Evolutionary conservation across 805 yeast species (phyloP), one percentile per base, ranked within the genome.

Genomic region (Schizosaccharomyces osmophilus): DNA sequence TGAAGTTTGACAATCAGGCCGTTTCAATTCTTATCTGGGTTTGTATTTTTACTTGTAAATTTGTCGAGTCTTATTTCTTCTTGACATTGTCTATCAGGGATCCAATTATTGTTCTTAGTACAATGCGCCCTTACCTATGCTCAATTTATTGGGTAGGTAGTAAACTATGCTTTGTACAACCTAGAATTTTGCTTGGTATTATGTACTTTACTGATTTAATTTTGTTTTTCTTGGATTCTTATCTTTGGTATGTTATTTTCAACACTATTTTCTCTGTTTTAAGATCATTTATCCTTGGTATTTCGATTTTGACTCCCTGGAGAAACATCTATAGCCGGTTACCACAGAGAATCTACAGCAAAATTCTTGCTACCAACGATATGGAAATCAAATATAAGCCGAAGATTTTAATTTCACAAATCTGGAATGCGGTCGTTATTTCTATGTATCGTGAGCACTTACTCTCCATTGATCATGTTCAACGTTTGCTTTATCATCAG

Each of bases 391-490:
- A 93, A 78, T 93, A 93, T 77, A 90, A 93, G 76, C 97, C 98
- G 67, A 93, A 93, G 81, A 97, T 93, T 66, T 79, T 93, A 72
- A 90, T 93, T 69, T 88, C 97, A 54, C 98, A 93, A 78, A 90
- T 94, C 68, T 93, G 99, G 99, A 93, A 93, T 72, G 98, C 98
- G 62, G 85, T 93, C 74, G 94, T 93, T 66, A 93, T 93, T 68
- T 90, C 98, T 63, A 93, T 93, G 99, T 94, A 93, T 83, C 87
- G 99, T 78, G 99, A 93, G 76, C 99, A 93, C 74, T 78, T 93
- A 73, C 77, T 93, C 67, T 97, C 98, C 36, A 90, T 94, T 73
- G 98, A 93, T 73, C 98, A 93, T 72, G 98, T 93, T 65, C 98
- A 93, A 77, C 90, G 87, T 77, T 80, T 93, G 73, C 80, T 93